Evolutionary conservation across 805 yeast genomes (phyloP), one percentile per base, ranked within the genome.

Genomic region (Barnettozyma pratensis): DNA sequence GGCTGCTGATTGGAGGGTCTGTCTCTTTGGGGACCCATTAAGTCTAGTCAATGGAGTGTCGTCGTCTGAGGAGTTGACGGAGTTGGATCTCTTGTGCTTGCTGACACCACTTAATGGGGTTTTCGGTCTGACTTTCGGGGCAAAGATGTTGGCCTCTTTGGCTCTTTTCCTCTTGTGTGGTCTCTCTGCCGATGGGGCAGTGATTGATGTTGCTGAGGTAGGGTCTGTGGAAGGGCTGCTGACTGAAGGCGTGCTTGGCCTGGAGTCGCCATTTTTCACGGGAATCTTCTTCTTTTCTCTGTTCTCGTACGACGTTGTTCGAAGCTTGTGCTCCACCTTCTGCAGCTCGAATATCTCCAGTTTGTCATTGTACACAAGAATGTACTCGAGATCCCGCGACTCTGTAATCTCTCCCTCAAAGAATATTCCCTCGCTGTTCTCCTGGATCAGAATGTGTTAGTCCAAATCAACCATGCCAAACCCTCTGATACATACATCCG

Each of bases 111-210:
- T 27, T 10, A 41, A 35, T n/a, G 61, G 62, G 0, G 57, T 51
- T 35, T 53, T 53, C 1, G 59, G 42, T 6, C 60, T 45, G 7
- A 48, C 38, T 37, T 57, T 59, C 12, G 63, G 61, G 28, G 57
- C 60, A 42, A 55, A 57, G n/a, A 60, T 53, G 7, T 62, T 55
- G 0, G 61, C 52, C 11, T 59, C 61, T 11, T 54, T 47, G n/a
- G 37, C 31, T 26, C 49, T 45, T 37, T 53, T 50, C 44, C 50
- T 52, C 43, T 47, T 51, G 27, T 8, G 31, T 30, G 41, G 39
- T 27, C 28, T 42, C 43, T 43, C 42, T 6, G 30, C 19, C 19
- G 19, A 19, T 19, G 19, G 14, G 19, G 42, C 6, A 37, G 10
- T 25, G 12, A 25, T 39, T 26, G 42, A 12, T 29, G 41, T 43